Evolutionary conservation across 495 filamentous ascomycete genomes (phyloP).

Genomic region (Aspergillus diversus): DNA sequence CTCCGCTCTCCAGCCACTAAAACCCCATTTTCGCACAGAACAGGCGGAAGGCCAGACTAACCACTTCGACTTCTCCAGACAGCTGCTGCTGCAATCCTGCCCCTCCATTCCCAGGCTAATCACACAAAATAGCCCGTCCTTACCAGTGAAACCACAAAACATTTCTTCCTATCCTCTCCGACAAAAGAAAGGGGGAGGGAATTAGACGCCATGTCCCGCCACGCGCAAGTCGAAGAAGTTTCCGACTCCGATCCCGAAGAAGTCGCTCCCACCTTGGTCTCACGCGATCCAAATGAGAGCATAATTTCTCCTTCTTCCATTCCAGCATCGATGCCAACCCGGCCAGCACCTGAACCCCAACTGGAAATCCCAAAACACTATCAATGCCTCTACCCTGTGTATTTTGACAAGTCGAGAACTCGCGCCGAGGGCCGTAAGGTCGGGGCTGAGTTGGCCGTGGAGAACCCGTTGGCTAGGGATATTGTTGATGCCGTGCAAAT

Average conservation of each 20-base stretch:
- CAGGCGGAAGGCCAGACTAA: conserved; percentile 23
- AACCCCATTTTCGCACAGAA: conserved; percentile 30
- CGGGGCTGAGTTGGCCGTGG: conserved; percentile 66
- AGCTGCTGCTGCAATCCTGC: conserved; percentile 6
- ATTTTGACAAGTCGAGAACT: conserved; percentile 81
- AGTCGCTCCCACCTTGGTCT: conserved; percentile 71
- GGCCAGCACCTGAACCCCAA: conserved; percentile 36
- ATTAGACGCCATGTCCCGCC: conserved; percentile 65
- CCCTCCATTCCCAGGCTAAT: conserved; percentile 9
- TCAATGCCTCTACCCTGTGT: conserved; percentile 91
- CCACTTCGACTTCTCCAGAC: conserved; percentile 5
- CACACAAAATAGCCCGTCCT: conserved; percentile 13
- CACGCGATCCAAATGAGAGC: conserved; percentile 39
- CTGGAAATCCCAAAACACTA: conserved; percentile 70
- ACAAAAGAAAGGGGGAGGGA: neutral
- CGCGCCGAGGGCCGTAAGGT: conserved; percentile 83
- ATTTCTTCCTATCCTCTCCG: conserved; percentile 6
- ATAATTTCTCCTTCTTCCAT: conserved; percentile 43
- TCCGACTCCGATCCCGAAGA: conserved; percentile 75
- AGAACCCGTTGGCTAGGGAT: conserved; percentile 85
- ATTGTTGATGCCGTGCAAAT: conserved; percentile 81
- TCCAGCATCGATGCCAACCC: conserved; percentile 45
- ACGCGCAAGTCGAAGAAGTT: conserved; percentile 88
- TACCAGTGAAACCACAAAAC: neutral
- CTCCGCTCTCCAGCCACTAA: conserved; percentile 24